Conservation (phyloP, 139 green algal genomes). For the Nannochloris sp. region DNA sequence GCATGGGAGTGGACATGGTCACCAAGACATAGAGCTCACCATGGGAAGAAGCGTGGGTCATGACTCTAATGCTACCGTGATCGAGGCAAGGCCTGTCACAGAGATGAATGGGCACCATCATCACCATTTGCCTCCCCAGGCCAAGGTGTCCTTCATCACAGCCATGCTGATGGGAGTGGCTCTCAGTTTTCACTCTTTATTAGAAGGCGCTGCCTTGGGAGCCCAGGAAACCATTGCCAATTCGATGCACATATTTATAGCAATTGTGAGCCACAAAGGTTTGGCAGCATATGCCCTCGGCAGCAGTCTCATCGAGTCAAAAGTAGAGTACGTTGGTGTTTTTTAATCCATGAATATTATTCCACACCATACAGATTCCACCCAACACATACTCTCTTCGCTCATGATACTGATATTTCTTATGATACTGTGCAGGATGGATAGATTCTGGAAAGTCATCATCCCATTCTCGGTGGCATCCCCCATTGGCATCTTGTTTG, state of each 20-base stretch:
- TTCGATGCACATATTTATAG: constrained; percentile 72
- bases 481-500: constrained; percentile 58
- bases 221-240: constrained; percentile 51
- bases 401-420: not conserved
- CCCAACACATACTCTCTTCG: not conserved
- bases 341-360: no score
- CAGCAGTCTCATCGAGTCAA: constrained; percentile 54
- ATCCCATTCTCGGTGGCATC: constrained; percentile 57
- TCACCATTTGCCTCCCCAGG: constrained; percentile 3
- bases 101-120: constrained; percentile 7
- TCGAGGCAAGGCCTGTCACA: no score
- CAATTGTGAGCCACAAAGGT: constrained; percentile 67
- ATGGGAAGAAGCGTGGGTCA: not conserved
- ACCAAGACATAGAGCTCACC: constrained; percentile 3
- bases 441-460: constrained; percentile 58
- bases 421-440: constrained; percentile 2
- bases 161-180: constrained; percentile 62
- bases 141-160: constrained; percentile 51
- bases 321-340: constrained; percentile 4
- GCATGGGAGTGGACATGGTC: not conserved
- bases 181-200: constrained; percentile 69
- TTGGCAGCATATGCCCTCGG: constrained; percentile 74
- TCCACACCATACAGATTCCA: no score
- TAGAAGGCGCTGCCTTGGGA: constrained; percentile 70
- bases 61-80: no score